phyloP scores from a whole-genome alignment of 495 filamentous ascomycete species.

The Paragyromitra xinjiangensis region DNA sequence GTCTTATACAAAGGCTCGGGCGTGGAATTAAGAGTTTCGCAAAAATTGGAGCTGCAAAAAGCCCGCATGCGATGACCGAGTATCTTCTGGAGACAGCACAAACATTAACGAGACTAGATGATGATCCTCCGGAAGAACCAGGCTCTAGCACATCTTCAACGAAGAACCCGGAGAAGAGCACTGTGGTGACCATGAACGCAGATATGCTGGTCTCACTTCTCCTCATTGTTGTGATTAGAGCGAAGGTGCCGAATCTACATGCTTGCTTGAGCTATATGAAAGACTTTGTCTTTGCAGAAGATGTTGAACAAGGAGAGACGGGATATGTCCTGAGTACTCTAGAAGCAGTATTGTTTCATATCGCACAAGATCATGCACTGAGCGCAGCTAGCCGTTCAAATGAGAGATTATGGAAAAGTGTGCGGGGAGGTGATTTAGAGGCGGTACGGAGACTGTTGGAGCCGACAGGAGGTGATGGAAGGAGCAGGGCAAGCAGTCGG shows the following conservation, averaged over 20 bases:
- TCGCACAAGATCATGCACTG: conserved; percentile 80
- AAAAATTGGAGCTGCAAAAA: conserved; percentile 81
- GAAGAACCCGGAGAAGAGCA: conserved; percentile 67
- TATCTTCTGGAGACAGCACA: conserved; percentile 88
- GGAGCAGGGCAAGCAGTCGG: conserved; percentile 42
- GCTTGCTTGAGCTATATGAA: conserved; percentile 91
- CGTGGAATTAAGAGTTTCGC: conserved; percentile 89
- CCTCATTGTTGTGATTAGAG: conserved; percentile 90
- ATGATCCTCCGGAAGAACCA: conserved; percentile 38
- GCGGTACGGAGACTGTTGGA: conserved; percentile 83
- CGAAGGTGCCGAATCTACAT: conserved; percentile 86
- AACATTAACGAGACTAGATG: conserved; percentile 71
- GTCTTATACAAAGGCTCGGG: conserved; percentile 63
- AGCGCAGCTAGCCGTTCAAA: conserved; percentile 86
- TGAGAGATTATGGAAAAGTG: conserved; percentile 86
- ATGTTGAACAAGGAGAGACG: conserved; percentile 95
- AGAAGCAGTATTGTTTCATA: conserved; percentile 92
- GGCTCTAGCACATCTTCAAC: neutral
- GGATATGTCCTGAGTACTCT: conserved; percentile 97
- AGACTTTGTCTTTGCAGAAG: conserved; percentile 94
- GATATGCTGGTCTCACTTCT: conserved; percentile 94
- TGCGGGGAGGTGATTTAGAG: conserved; percentile 74
- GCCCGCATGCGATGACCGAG: conserved; percentile 94
- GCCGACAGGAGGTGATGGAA: conserved; percentile 58
- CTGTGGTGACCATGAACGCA: conserved; percentile 85